Percentiles rank a stretch among this genome's conserved stretches.
Conservation (phyloP, 2,329 filamentous ascomycete genomes). For the Tolypocladium nubicola region DNA sequence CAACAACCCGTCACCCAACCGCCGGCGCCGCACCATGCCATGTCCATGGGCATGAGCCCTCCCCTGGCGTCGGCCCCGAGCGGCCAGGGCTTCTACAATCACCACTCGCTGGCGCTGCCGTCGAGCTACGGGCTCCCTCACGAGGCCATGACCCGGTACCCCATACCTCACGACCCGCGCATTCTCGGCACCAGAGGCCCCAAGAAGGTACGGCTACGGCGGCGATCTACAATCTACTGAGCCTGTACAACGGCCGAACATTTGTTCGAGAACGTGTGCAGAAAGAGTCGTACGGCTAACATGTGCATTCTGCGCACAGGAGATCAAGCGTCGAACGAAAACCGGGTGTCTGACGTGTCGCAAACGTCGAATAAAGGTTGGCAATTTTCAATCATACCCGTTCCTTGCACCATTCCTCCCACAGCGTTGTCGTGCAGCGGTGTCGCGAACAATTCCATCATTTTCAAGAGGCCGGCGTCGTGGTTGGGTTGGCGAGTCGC, state of each 20-base stretch:
- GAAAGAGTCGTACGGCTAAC: background rate
- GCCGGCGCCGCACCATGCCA: conserved; percentile 19
- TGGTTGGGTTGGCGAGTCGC: background rate
- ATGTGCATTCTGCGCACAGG: conserved; percentile 23
- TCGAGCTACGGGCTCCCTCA: conserved; percentile 30
- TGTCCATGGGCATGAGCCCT: conserved; percentile 25
- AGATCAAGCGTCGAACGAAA: conserved; percentile 53
- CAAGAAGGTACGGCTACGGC: conserved; percentile 41
- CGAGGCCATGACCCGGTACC: conserved; percentile 33
- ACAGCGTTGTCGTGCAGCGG: background rate
- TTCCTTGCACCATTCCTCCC: background rate
- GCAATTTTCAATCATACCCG: conserved; percentile 12
- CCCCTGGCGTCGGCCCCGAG: conserved; percentile 15
- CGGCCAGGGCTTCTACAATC: conserved; percentile 33
- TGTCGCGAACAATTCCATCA: background rate
- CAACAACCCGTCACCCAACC: conserved; percentile 13
- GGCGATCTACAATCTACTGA: background rate
- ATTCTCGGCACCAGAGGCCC: conserved; percentile 37
- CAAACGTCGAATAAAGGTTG: conserved; percentile 52
- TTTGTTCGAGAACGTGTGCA: background rate
- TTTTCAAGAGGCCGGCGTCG: background rate
- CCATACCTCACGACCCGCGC: conserved; percentile 37
- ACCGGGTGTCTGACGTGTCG: conserved; percentile 53
- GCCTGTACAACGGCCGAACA: background rate
- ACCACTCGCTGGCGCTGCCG: conserved; percentile 22